A percentile compares a stretch with the other conserved stretches of the same genome.
Conservation (phyloP, 139 green algal genomes). For the Deuterostichococcus epilithicus region DNA sequence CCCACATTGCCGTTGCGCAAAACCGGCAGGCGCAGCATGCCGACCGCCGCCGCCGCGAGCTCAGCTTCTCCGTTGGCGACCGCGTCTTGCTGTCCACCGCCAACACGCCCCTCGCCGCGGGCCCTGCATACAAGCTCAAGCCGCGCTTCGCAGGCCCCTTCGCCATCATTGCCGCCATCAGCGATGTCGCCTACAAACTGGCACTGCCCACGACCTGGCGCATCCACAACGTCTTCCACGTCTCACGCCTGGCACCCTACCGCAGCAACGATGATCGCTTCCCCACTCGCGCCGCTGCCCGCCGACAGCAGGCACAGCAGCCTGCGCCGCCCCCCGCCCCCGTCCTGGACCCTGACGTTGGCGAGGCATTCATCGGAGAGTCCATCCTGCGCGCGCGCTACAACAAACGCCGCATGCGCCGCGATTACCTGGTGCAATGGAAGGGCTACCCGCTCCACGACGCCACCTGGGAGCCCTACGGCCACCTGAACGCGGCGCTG, state of each 20-base stretch:
- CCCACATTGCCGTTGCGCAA: slow-evolving; percentile 10
- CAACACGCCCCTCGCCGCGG: not conserved
- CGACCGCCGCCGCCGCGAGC: slow-evolving; percentile 5
- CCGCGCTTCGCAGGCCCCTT: not conserved
- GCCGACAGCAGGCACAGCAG: too few species aligned
- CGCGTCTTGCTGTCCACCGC: slow-evolving; percentile 17
- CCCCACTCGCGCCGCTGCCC: too few species aligned
- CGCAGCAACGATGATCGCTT: not conserved
- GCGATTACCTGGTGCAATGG: not conserved
- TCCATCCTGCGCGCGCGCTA: not conserved
- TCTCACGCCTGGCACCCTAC: not conserved
- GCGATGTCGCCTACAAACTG: not conserved
- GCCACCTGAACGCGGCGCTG: too few species aligned
- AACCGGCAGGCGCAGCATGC: slow-evolving; percentile 6
- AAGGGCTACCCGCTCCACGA: not conserved
- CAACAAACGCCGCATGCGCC: not conserved
- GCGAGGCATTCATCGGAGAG: not conserved
- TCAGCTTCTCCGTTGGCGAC: slow-evolving; percentile 13
- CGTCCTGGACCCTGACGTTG: not conserved
- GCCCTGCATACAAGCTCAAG: not conserved
- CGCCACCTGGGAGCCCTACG: not conserved
- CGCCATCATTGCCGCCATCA: not conserved
- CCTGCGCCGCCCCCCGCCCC: too few species aligned
- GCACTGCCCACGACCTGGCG: not conserved
- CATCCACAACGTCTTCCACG: not conserved